These are phyloP conservation scores for Bipolaris sorokiniana DNA, from an alignment of 2,329 filamentous ascomycete species.

Conservation along the genomic window DNA sequence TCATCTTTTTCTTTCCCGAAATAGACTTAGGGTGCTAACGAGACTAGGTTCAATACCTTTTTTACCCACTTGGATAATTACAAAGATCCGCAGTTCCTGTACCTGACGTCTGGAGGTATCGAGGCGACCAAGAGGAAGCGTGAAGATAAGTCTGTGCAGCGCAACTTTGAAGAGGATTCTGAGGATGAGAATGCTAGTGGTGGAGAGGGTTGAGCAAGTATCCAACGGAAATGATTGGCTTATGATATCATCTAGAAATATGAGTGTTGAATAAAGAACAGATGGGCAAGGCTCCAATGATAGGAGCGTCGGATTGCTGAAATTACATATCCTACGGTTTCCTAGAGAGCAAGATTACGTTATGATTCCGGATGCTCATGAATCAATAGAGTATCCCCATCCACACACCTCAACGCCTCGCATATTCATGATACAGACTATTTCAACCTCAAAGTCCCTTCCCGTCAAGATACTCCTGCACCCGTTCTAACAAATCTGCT, in stretches of 20 bases:
- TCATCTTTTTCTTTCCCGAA: background rate
- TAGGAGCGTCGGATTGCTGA: too few relatives aligned
- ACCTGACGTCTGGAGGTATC: constrained; percentile 57
- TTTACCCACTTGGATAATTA: constrained; percentile 60
- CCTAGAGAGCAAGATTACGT: too few relatives aligned
- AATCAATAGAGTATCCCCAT: too few relatives aligned
- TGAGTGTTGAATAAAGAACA: too few relatives aligned
- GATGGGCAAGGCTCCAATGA: background rate
- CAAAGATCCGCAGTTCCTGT: constrained; percentile 57
- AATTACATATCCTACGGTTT: too few relatives aligned
- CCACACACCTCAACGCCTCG: background rate
- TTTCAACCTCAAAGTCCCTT: constrained; percentile 27
- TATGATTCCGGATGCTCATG: too few relatives aligned
- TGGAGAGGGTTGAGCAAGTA: constrained; percentile 35
- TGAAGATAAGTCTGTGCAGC: constrained; percentile 36
- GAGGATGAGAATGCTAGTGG: constrained; percentile 47
- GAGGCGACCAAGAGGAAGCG: constrained; percentile 49
- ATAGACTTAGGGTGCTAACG: constrained; percentile 14
- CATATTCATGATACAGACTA: background rate
- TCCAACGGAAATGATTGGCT: too few relatives aligned
- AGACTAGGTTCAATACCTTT: constrained; percentile 53
- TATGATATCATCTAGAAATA: too few relatives aligned
- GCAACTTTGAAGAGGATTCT: constrained; percentile 42
- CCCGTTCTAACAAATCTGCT: constrained; percentile 43
- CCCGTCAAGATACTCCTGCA: constrained; percentile 46